Evolutionary conservation across 306 rosid species (phyloP), one percentile per base, ranked within the genome.

Genomic region (Luffa acutangula): DNA sequence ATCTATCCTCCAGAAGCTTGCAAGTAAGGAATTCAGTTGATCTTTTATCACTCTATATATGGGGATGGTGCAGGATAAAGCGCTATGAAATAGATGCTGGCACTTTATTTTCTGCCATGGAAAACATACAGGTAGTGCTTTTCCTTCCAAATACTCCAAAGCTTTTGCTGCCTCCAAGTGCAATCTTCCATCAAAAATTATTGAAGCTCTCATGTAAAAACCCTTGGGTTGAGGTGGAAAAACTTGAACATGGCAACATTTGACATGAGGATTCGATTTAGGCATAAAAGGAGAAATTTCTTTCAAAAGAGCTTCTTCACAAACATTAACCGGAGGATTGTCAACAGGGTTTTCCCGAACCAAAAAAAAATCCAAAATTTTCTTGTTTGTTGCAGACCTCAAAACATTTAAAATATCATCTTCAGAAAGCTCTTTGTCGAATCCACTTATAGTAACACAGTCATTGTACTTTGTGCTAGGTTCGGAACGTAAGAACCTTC

Each of bases 91-190:
- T 76, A 87, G 78, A 87, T 78, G 97, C 85, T 91, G 93, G 82
- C 97, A 93, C 84, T 80, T 87, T 66, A 95, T 91, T 91, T 95
- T 95, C 79, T 95, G 97, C 99, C 99, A 93, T 15, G 97, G 39
- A 45, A 66, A 82, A 87, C 89, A 95, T 48, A 93, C 90, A 15
- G 94, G 88, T 85, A 95, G 84, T 34, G 84, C 93, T 80, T 88
- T 90, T 57, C 97, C 97, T 83, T 95, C 97, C 78, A 95, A 81
- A 75, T 85, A 83, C 85, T 95, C 97, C 85, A 95, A 86, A 71
- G 97, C 97, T 84, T 81, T 89, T 20, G 99, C 99, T 11, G 97
- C 99, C 86, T 95, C 99, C 80, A 91, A 85, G 81, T 95, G 99
- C 63, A 93, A 86, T 83, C 99, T 89, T 81, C 99, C 97, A 83